Percentiles rank a stretch among this genome's conserved stretches.
Conservation (phyloP, 495 filamentous ascomycete species). For the Podospora fimiseda region DNA sequence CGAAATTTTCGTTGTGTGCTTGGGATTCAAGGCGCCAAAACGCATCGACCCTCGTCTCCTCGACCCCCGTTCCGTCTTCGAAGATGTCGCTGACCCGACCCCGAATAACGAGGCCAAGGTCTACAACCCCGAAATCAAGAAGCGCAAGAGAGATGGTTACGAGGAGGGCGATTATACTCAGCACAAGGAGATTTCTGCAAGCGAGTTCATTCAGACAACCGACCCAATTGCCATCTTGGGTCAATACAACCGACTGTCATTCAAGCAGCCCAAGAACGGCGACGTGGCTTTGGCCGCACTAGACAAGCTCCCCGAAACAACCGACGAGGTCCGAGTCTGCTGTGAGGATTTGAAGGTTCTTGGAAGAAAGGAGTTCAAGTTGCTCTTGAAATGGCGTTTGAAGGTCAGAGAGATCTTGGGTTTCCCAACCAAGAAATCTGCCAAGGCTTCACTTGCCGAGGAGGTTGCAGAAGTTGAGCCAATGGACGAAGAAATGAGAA, state of each 20-base stretch:
- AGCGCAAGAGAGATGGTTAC: conserved; percentile 93
- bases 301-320: conserved; percentile 87
- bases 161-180: conserved; percentile 93
- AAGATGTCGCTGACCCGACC: conserved; percentile 79
- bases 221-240: conserved; percentile 97
- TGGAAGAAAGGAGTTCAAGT: conserved; percentile 89
- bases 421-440: conserved; percentile 66
- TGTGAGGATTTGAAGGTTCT: conserved; percentile 86
- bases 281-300: conserved; percentile 83
- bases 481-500: conserved; percentile 90
- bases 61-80: conserved; percentile 86
- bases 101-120: conserved; percentile 97
- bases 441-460: conserved; percentile 43
- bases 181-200: conserved; percentile 79
- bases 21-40: conserved; percentile 84
- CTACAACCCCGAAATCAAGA: conserved; percentile 95
- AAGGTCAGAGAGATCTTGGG: conserved; percentile 89
- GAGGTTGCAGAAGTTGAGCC: conserved; percentile 74
- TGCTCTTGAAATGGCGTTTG: conserved; percentile 85
- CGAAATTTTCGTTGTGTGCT: conserved; percentile 97
- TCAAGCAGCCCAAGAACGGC: conserved; percentile 67
- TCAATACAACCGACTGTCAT: conserved; percentile 73
- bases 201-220: conserved; percentile 88
- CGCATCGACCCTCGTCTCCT: conserved; percentile 87
- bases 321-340: conserved; percentile 74